A percentile compares a stretch with the other conserved stretches of the same genome.
phyloP scores from a whole-genome alignment of 495 filamentous ascomycete genomes.

The Neurospora hispaniola region DNA sequence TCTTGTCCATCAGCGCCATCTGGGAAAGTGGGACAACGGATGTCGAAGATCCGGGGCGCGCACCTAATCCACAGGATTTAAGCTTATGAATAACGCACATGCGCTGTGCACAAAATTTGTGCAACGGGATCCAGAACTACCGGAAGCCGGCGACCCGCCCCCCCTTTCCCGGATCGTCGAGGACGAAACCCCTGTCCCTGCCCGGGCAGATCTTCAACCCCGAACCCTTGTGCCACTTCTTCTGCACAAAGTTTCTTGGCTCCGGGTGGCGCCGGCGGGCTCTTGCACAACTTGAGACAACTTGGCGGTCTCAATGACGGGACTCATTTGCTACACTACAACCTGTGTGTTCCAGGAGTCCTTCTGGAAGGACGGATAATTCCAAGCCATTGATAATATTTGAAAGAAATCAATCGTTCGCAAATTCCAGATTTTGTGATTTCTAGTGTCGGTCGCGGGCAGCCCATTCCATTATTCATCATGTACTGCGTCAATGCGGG shows the following conservation, averaged over 20 bases:
- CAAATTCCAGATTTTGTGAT: background rate
- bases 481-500: no score
- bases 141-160: background rate
- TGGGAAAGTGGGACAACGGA: background rate
- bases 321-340: no score
- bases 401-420: background rate
- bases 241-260: no score
- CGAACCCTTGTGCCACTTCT: no score
- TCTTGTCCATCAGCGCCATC: background rate
- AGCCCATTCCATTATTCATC: background rate
- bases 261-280: no score
- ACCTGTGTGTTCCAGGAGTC: no score
- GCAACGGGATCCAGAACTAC: background rate
- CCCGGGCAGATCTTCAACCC: background rate
- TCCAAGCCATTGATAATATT: no score
- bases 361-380: no score
- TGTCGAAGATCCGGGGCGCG: background rate
- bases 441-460: no score
- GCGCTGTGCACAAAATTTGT: background rate
- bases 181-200: background rate
- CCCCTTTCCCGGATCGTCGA: no score
- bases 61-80: background rate
- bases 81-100: background rate
- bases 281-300: no score
- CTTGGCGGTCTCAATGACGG: no score